These are phyloP conservation scores for Colletotrichum sp. DNA, from an alignment of 2,329 filamentous ascomycete genomes.

Conservation along the genomic window DNA sequence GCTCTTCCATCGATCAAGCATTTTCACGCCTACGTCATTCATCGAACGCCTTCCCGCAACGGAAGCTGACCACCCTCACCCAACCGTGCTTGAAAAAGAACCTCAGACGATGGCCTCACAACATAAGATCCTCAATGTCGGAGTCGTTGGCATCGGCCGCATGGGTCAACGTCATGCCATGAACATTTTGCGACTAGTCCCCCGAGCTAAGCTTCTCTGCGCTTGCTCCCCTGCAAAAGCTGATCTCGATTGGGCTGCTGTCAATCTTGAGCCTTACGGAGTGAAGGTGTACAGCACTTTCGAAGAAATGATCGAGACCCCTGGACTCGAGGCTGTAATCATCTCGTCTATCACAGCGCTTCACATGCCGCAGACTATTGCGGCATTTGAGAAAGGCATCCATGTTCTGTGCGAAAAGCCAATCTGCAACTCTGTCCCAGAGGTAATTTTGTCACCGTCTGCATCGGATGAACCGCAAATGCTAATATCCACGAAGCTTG, in stretches of 20 bases:
- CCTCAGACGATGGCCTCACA: neutral
- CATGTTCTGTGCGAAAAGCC: constrained; percentile 67
- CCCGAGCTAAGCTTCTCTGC: constrained; percentile 51
- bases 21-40: neutral
- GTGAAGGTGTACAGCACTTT: constrained; percentile 48
- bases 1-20: neutral
- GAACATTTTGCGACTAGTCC: constrained; percentile 47
- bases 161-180: constrained; percentile 57
- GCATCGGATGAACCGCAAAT: neutral
- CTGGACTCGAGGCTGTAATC: constrained; percentile 42
- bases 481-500: neutral
- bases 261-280: constrained; percentile 44
- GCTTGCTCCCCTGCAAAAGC: constrained; percentile 48
- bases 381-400: constrained; percentile 56
- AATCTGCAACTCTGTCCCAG: constrained; percentile 59
- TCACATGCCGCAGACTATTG: constrained; percentile 61
- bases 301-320: constrained; percentile 46
- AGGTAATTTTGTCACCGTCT: constrained; percentile 41
- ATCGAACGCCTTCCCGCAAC: neutral
- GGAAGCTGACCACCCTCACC: neutral
- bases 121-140: constrained; percentile 40
- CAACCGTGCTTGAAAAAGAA: accelerated
- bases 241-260: constrained; percentile 48
- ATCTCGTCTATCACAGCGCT: constrained; percentile 50
- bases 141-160: constrained; percentile 52